Percentiles rank a stretch among this genome's conserved stretches.
Evolutionary conservation across 208 protist genomes (phyloP).

Genomic region (Trypanosoma cruzi): DNA sequence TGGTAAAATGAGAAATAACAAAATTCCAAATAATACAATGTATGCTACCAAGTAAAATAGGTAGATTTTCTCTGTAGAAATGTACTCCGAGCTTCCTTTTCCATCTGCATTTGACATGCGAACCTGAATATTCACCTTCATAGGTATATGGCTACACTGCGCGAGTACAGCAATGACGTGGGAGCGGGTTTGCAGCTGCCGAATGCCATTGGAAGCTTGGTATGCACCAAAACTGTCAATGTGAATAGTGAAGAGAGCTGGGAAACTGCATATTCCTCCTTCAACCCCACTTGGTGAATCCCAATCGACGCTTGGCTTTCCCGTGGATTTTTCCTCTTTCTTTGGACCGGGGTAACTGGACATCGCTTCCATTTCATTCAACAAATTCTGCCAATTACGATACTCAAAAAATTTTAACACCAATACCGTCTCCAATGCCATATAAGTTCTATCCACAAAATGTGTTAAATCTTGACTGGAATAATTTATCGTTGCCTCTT

Average conservation of each 20-base stretch:
- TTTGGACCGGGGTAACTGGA: too few species aligned
- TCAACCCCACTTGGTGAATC: too few species aligned
- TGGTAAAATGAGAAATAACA: constrained; percentile 15
- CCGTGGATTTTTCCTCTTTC: neutral
- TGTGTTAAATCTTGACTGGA: constrained; percentile 12
- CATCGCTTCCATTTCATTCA: neutral
- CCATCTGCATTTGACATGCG: constrained; percentile 8
- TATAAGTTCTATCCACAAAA: constrained; percentile 2
- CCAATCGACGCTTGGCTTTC: too few species aligned
- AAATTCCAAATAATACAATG: neutral
- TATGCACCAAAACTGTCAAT: neutral
- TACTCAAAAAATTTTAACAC: constrained; percentile 53
- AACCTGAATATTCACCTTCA: constrained; percentile 27
- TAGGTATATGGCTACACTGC: constrained; percentile 60
- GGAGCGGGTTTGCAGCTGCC: constrained; percentile 26
- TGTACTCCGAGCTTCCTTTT: constrained; percentile 7
- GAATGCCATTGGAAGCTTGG: neutral
- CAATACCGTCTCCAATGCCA: constrained; percentile 26
- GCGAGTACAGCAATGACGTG: constrained; percentile 49
- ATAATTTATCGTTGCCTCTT: too few species aligned
- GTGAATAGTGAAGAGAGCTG: neutral
- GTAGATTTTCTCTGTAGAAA: constrained; percentile 3
- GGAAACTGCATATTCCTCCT: too few species aligned
- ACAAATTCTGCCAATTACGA: constrained; percentile 45
- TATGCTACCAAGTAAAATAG: constrained; percentile 9